Evolutionary conservation across 1,284 basidiomycete genomes (phyloP), one percentile per base, ranked within the genome.

Genomic region (Caloboletus inedulis): DNA sequence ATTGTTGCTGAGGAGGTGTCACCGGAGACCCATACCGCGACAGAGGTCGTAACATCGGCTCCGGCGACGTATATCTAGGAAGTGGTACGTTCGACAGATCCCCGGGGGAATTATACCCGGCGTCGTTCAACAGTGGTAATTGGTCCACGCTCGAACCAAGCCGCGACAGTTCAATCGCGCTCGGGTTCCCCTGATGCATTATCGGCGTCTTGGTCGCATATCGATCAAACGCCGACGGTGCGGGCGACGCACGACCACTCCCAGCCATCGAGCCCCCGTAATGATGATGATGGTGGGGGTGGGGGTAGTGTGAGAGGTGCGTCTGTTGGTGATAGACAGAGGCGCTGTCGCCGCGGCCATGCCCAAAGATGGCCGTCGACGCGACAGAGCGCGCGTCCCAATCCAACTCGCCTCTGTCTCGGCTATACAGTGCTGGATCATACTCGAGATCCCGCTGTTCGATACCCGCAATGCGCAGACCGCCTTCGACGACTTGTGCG

Each of bases 391-490:
- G 81, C 39, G 77, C 74, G 60, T 91, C 89, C 89, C 87, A 91
- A 61, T 91, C 89, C 48, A 82, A 62, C 63, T 91, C 89, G 40
- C 88, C 89, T 55, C 87, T 77, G 64, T 91, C 89, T 25, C 88
- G 83, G 59, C 77, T 78, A 61, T 91, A 91, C 18, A 89, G 68
- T 4, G 69, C 73, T 23, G 85, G 87, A 60, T 91, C 89, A 66
- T 89, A 90, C 66, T 86, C 88, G 45, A 91, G 74, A 58, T 91
- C 85, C 57, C 72, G 75, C 78, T 90, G 82, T 54, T 85, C 80
- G 60, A 91, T 78, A 58, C 81, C 86, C 49, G 88, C 89, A 70
- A 91, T 89, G 66, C 76, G 87, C 65, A 91, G 80, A 55, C 88
- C 88, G 46, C 85, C 87, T 35, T 84, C 81, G 5, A 89, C 72